phyloP scores from a whole-genome alignment of 73 alveolate genomes.

The Durusdinium trenchii region DNA sequence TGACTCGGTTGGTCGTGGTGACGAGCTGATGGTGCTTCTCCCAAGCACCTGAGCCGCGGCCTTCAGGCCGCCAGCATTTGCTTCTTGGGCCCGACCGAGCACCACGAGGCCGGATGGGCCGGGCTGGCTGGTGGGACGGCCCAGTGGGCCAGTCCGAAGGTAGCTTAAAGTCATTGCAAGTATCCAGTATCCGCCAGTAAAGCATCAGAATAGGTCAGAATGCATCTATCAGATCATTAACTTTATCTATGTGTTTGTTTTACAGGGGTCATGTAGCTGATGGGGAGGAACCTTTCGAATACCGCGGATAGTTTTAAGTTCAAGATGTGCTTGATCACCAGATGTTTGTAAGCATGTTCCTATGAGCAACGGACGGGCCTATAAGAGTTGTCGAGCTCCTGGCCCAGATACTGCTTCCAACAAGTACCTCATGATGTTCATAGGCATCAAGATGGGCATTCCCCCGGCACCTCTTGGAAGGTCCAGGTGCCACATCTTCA shows the following conservation, averaged over 20 bases:
- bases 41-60: too few relatives aligned
- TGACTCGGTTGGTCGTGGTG: not conserved
- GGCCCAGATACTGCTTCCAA: not conserved
- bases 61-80: conserved; percentile 45
- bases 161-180: too few relatives aligned
- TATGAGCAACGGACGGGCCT: not conserved
- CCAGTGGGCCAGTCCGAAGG: too few relatives aligned
- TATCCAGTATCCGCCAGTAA: not conserved
- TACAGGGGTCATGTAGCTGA: not conserved
- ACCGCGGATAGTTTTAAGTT: too few relatives aligned
- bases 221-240: not conserved
- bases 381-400: not conserved
- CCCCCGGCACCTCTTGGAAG: not conserved
- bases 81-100: conserved; percentile 67
- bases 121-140: not conserved
- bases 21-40: too few relatives aligned
- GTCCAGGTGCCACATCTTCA: not conserved
- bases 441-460: not conserved
- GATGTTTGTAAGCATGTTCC: too few relatives aligned
- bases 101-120: not conserved
- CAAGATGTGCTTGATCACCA: too few relatives aligned
- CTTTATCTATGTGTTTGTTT: not conserved
- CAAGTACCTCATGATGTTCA: not conserved
- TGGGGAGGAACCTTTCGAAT: not conserved
- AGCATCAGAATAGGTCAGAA: not conserved